Evolutionary conservation across 306 rosid genomes (phyloP).

Genomic region (Cicer cuneatum): DNA sequence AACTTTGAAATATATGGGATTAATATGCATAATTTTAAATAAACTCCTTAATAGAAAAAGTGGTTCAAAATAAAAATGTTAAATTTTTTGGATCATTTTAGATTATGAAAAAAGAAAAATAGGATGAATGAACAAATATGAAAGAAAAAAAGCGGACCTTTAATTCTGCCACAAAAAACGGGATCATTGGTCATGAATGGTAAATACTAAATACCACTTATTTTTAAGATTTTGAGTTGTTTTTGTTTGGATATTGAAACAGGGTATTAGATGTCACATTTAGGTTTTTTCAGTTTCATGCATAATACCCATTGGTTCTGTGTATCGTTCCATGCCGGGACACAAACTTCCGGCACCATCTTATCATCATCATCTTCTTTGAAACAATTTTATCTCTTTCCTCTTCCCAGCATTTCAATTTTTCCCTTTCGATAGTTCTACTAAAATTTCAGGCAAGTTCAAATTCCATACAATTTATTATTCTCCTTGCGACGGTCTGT

Average conservation of each 20-base stretch:
- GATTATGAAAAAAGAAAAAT: background rate
- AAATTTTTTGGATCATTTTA: background rate
- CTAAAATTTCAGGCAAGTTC: constrained; percentile 45
- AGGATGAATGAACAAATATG: background rate
- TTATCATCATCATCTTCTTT: constrained; percentile 19
- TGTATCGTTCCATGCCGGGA: constrained; percentile 21
- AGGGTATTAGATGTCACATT: constrained; percentile 36
- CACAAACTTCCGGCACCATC: constrained; percentile 42
- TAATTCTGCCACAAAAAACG: constrained; percentile 37
- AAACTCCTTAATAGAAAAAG: no score
- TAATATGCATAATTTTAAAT: no score
- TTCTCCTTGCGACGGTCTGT: background rate
- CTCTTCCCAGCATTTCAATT: constrained; percentile 6
- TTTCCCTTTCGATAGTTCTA: background rate
- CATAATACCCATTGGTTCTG: constrained; percentile 6
- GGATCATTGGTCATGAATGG: constrained; percentile 16
- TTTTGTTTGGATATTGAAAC: constrained; percentile 27
- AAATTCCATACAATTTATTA: background rate
- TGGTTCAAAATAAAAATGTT: no score
- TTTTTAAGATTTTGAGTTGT: constrained; percentile 26
- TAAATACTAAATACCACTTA: background rate
- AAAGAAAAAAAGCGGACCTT: constrained; percentile 33
- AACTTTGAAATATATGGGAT: no score
- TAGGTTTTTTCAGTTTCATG: constrained; percentile 7
- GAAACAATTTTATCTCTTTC: constrained; percentile 13